Conservation (phyloP, 768 basidiomycete genomes). For the Rhodotorula graminis region DNA sequence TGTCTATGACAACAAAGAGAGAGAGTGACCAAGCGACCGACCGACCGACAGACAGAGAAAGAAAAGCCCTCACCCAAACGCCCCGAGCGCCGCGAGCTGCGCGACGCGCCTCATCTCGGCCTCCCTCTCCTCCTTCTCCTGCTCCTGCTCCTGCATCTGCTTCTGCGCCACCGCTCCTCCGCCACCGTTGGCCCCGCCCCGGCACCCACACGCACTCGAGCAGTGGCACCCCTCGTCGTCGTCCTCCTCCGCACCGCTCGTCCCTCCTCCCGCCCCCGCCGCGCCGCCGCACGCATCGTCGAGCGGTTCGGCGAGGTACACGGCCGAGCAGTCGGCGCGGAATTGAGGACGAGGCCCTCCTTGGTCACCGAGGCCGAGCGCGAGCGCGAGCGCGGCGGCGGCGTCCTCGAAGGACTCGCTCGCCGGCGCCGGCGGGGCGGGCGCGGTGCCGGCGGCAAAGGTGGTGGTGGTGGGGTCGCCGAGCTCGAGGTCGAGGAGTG, state of each 20-base stretch:
- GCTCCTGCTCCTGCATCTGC: background rate
- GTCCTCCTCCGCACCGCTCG: background rate
- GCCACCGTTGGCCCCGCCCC: background rate
- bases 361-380: background rate
- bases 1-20: no score
- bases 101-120: background rate
- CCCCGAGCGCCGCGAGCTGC: constrained; percentile 5
- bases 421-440: background rate
- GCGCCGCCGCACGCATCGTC: constrained; percentile 6
- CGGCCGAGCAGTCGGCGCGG: constrained; percentile 11
- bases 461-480: background rate
- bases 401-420: background rate
- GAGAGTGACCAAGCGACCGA: no score
- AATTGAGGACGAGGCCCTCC: no score
- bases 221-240: background rate
- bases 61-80: constrained; percentile 12
- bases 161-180: background rate
- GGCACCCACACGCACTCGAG: constrained; percentile 1
- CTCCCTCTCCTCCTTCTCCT: background rate
- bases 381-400: background rate
- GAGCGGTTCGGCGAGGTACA: constrained; percentile 4
- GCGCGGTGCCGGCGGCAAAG: background rate
- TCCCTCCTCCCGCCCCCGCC: background rate
- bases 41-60: no score
- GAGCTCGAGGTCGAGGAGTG: background rate